These are phyloP conservation scores for Simplicillium sp. DNA, from an alignment of 2,329 filamentous ascomycete species.

Conservation along the genomic window DNA sequence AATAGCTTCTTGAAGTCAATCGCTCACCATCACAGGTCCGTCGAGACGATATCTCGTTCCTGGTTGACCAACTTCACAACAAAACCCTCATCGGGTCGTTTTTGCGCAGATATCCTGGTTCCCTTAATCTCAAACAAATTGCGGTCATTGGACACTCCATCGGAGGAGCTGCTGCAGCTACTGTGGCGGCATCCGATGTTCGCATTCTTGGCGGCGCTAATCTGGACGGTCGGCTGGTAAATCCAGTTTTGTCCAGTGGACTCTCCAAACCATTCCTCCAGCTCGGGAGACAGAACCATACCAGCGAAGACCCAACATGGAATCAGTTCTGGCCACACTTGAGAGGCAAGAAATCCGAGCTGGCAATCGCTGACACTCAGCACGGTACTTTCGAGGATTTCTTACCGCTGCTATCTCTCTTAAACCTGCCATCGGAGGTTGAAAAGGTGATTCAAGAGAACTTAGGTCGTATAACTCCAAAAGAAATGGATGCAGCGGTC, in stretches of 20 bases:
- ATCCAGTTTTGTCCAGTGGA: constrained; percentile 10
- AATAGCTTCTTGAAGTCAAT: not conserved
- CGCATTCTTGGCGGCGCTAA: constrained; percentile 24
- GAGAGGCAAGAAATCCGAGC: constrained; percentile 7
- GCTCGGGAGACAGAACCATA: constrained; percentile 9
- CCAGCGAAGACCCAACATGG: constrained; percentile 11
- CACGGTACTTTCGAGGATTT: constrained; percentile 14
- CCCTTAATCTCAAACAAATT: constrained; percentile 11
- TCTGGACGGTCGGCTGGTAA: constrained; percentile 23
- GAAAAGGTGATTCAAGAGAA: not conserved
- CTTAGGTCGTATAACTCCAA: not conserved
- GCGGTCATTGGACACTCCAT: constrained; percentile 25
- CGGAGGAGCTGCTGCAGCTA: constrained; percentile 22
- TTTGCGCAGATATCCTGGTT: constrained; percentile 7
- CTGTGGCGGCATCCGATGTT: constrained; percentile 15
- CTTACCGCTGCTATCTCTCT: constrained; percentile 3
- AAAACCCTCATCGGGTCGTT: not conserved
- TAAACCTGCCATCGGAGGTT: constrained; percentile 4
- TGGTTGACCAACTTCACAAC: constrained; percentile 19
- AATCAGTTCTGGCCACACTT: constrained; percentile 10
- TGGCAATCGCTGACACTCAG: constrained; percentile 9
- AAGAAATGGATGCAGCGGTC: not conserved
- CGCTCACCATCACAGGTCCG: constrained; percentile 12
- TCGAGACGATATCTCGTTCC: constrained; percentile 21
- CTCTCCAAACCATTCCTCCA: constrained; percentile 12